Conservation (phyloP, 305 asterid species). For the Solanum hybrid region DNA sequence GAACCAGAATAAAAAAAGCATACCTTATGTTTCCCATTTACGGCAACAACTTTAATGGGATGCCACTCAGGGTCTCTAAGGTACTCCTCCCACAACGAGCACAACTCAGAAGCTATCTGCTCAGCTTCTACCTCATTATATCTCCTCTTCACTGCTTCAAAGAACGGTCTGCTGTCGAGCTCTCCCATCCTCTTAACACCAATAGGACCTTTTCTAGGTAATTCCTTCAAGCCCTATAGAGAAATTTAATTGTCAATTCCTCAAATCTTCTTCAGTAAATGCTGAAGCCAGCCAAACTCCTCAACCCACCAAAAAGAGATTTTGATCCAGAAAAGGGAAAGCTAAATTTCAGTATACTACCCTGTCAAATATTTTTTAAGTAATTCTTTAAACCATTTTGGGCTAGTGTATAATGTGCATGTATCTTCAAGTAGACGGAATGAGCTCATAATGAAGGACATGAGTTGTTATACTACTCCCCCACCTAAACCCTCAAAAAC, state of each 20-base stretch:
- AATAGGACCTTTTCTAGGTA: slow-evolving; percentile 31
- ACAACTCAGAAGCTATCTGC: slow-evolving; percentile 66
- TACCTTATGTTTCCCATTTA: slow-evolving; percentile 59
- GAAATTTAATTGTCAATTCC: background rate
- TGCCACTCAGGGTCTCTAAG: slow-evolving; percentile 96
- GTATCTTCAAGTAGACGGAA: background rate
- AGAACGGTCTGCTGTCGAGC: slow-evolving; percentile 69
- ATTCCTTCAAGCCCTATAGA: slow-evolving; percentile 51
- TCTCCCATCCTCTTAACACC: slow-evolving; percentile 95
- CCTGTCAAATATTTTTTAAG: background rate
- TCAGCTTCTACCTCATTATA: slow-evolving; percentile 64
- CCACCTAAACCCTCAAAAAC: background rate
- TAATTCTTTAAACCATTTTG: background rate
- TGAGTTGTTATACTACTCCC: background rate
- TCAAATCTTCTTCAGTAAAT: background rate
- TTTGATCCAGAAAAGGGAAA: background rate
- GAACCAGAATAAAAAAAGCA: background rate
- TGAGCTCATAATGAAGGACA: background rate
- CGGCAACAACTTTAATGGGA: slow-evolving; percentile 50
- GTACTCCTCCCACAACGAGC: slow-evolving; percentile 93
- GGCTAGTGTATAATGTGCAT: background rate
- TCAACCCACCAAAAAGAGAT: background rate
- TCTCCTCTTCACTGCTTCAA: slow-evolving; percentile 67
- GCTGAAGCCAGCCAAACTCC: background rate
- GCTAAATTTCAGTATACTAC: background rate